Conservation (phyloP, 2,329 filamentous ascomycete species). For the Nothophaeocryptopus gaeumannii region DNA sequence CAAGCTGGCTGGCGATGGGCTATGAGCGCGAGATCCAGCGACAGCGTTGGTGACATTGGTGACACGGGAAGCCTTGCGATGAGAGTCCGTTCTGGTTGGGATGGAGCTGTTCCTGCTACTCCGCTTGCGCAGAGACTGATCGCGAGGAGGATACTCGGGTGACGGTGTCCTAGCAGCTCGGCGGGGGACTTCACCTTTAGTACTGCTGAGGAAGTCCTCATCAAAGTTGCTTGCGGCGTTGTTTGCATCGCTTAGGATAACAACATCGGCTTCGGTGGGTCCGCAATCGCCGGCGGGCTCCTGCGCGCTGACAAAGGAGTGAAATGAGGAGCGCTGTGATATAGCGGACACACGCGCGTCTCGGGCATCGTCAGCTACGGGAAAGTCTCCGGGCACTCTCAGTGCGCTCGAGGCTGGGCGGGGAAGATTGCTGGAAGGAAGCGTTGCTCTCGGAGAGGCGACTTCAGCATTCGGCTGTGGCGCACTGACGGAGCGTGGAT, state of each 20-base stretch:
- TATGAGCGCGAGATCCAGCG: constrained; percentile 19
- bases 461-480: constrained; percentile 4
- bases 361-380: too few relatives aligned
- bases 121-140: constrained; percentile 3
- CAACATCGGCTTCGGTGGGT: neutral
- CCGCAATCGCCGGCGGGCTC: neutral
- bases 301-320: constrained; percentile 16
- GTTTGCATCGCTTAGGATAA: too few relatives aligned
- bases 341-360: constrained; percentile 1
- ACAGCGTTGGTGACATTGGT: constrained; percentile 1
- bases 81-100: neutral
- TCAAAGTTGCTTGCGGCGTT: too few relatives aligned
- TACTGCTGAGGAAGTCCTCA: too few relatives aligned
- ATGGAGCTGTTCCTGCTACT: neutral
- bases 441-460: neutral
- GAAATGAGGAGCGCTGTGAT: constrained; percentile 8
- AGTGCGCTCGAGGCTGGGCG: too few relatives aligned
- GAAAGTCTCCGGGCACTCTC: too few relatives aligned
- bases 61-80: neutral
- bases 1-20: constrained; percentile 29
- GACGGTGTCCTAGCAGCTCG: too few relatives aligned
- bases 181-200: too few relatives aligned
- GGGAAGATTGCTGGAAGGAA: too few relatives aligned
- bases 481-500: constrained; percentile 17
- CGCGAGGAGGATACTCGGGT: constrained; percentile 1